Percentiles rank a stretch among this genome's conserved stretches.
Evolutionary conservation across 345 rosid species (phyloP).

Genomic region (Salix brachista): DNA sequence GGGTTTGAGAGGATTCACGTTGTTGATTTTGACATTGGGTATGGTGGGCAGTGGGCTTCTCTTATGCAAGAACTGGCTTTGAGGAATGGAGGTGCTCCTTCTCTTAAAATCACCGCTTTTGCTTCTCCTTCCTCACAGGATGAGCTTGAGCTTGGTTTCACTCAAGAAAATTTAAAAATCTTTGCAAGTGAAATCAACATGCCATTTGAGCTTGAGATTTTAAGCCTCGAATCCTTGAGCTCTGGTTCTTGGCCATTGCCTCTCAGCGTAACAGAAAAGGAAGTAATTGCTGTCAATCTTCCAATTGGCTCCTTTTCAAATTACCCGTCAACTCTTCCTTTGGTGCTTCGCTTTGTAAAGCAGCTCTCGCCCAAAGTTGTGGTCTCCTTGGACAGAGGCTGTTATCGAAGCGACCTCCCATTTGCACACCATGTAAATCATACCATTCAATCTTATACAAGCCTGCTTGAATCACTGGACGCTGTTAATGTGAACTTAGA

Average conservation of each 20-base stretch:
- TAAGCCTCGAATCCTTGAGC: conserved; percentile 49
- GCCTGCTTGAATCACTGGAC: conserved; percentile 27
- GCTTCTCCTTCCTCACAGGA: conserved; percentile 52
- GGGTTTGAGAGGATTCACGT: conserved; percentile 69
- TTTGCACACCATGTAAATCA: conserved; percentile 23
- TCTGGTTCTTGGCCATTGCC: conserved; percentile 46
- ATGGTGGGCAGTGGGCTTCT: conserved; percentile 93
- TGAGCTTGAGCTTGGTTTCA: conserved; percentile 60
- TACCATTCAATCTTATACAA: conserved; percentile 22
- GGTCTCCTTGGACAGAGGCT: conserved; percentile 25
- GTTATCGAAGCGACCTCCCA: conserved; percentile 25
- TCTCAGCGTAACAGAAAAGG: conserved; percentile 29
- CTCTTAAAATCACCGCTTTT: conserved; percentile 63
- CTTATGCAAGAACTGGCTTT: conserved; percentile 84
- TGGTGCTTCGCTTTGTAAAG: conserved; percentile 22
- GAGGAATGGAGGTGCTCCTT: conserved; percentile 47
- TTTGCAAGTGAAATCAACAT: conserved; percentile 72
- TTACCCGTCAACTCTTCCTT: conserved; percentile 42
- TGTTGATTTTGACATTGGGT: conserved; percentile 80
- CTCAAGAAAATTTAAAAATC: conserved; percentile 60
- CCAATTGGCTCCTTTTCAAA: conserved; percentile 55
- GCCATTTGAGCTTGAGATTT: conserved; percentile 57
- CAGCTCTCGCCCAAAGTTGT: conserved; percentile 26
- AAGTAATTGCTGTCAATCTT: conserved; percentile 73
- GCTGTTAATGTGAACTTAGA: conserved; percentile 26